Conservation (phyloP, 306 rosid genomes). For the Sicyos baderoa region DNA sequence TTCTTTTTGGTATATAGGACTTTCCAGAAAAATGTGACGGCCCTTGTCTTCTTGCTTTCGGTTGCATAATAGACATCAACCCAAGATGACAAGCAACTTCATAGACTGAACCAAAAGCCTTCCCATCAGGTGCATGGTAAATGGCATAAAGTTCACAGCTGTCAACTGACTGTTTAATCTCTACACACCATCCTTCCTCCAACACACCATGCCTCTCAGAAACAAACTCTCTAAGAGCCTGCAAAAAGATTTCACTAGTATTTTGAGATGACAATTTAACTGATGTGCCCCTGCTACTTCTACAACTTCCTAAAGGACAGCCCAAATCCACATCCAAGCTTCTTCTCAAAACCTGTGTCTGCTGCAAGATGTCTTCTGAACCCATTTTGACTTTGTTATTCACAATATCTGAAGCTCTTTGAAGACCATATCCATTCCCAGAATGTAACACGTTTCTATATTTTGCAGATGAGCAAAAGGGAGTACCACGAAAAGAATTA, state of each 20-base stretch:
- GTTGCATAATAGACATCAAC: constrained; percentile 48
- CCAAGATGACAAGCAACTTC: constrained; percentile 93
- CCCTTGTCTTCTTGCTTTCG: constrained; percentile 52
- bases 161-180: constrained; percentile 54
- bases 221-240: constrained; percentile 83
- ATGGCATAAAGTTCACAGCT: constrained; percentile 70
- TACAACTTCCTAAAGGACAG: constrained; percentile 48
- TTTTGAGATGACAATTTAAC: constrained; percentile 38
- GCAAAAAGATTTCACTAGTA: constrained; percentile 63
- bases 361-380: constrained; percentile 61
- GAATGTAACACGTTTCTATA: constrained; percentile 42
- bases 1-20: constrained; percentile 52
- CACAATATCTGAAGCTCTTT: constrained; percentile 48
- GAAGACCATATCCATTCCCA: constrained; percentile 56
- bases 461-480: constrained; percentile 62
- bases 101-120: constrained; percentile 79
- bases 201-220: constrained; percentile 75
- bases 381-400: constrained; percentile 57
- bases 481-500: constrained; percentile 71
- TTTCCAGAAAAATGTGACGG: constrained; percentile 38
- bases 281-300: constrained; percentile 43
- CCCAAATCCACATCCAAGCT: constrained; percentile 47
- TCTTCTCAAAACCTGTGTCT: constrained; percentile 38
- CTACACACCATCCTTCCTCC: constrained; percentile 97
- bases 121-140: constrained; percentile 94